Conservation (phyloP, 371 early-diverging fungal species). For the Circinella umbellata region DNA sequence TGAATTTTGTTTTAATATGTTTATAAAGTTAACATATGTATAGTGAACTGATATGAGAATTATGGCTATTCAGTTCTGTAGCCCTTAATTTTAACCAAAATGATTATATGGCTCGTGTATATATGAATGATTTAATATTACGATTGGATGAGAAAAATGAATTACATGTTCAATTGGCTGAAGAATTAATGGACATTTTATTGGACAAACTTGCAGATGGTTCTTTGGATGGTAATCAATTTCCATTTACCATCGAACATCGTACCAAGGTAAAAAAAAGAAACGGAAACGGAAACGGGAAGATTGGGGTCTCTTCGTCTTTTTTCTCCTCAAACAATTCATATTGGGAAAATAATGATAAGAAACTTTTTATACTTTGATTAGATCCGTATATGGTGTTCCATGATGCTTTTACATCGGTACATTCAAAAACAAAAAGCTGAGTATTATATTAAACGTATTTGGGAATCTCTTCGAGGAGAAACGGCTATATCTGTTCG, state of each 20-base stretch:
- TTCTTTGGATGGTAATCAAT: constrained; percentile 32
- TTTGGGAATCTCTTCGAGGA: constrained; percentile 40
- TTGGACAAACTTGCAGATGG: constrained; percentile 27
- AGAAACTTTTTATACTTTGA: not conserved
- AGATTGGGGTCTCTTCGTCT: too few species aligned
- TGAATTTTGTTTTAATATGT: not conserved
- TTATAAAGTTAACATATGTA: too few species aligned
- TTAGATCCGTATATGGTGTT: constrained; percentile 57
- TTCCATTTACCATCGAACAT: constrained; percentile 50
- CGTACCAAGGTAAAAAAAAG: constrained; percentile 42
- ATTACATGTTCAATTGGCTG: constrained; percentile 36
- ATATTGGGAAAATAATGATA: not conserved
- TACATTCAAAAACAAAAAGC: constrained; percentile 40
- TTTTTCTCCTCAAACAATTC: too few species aligned
- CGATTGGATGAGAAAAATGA: constrained; percentile 39
- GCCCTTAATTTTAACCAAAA: constrained; percentile 41
- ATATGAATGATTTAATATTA: constrained; percentile 56
- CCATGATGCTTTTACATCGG: constrained; percentile 51
- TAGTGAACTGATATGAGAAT: too few species aligned
- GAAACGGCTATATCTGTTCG: constrained; percentile 57
- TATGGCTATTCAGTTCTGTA: constrained; percentile 28
- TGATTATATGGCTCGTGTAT: constrained; percentile 63
- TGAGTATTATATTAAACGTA: constrained; percentile 26
- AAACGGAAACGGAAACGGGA: too few species aligned
- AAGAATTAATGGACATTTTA: constrained; percentile 36